Base-by-base conservation (phyloP, 1,139 yeast species). In the Debaryomyces coudertii region DNA sequence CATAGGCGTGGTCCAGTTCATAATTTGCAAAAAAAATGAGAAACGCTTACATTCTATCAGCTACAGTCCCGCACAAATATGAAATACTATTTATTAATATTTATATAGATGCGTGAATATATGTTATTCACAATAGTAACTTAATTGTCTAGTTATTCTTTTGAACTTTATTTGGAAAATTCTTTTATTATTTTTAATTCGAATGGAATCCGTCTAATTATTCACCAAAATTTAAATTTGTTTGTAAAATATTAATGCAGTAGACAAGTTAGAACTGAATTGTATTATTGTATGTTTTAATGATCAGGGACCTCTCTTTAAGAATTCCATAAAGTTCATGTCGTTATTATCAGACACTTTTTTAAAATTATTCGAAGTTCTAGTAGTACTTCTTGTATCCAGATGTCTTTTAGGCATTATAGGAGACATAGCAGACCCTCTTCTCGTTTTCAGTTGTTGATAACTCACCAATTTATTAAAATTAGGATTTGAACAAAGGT, bases 251-350 rank as follows among this genome's bases (percentile, higher is more conserved):
- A 15, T 7, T 30, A 30, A 22, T 9, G n/a, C 12, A 12, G 15
- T 24, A n/a, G 15, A 20, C 22, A 5, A 20, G 22, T 4, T 20
- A 4, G 28, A 40, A 39, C 8, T 20, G 27, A 39, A 39, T 20
- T 31, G 29, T 7, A 29, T 30, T 16, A 33, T 4, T 38, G 12
- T 30, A 12, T n/a, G 22, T 23, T 9, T 18, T 5, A 12, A 20
- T 28, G 22, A 5, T 28, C 23, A 36, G 18, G 81, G 80, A 2
- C 80, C 81, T 33, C 62, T 64, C 25, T 68, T 69, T 44, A 79
- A 66, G 49, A 79, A 77, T 48, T 77, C 82, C 52, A 77, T 42
- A 48, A 79, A 69, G 54, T 78, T 83, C 66, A 77, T 67, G 43
- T 73, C 80, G 12, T 33, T 24, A 4, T 12, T 18, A n/a, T 33